phyloP scores from a whole-genome alignment of 441 rosid genomes.

The Macaranga tanarius region DNA sequence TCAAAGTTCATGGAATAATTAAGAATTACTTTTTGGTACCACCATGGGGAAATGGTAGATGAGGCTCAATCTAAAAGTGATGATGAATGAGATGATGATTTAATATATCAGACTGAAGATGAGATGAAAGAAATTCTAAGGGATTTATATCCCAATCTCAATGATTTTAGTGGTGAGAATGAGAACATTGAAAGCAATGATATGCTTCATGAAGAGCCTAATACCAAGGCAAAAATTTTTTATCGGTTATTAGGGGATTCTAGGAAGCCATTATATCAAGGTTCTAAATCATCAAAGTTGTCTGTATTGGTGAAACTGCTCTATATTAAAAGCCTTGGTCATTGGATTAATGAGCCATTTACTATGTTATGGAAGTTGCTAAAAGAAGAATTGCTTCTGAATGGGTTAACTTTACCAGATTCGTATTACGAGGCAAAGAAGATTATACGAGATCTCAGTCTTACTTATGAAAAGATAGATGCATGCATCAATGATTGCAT shows the following conservation, averaged over 20 bases:
- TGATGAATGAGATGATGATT: neutral
- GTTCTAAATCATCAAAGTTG: neutral
- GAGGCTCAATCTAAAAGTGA: neutral
- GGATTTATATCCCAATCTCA: neutral
- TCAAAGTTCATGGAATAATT: neutral
- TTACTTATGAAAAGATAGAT: neutral
- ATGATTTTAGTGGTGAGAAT: neutral
- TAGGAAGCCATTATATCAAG: neutral
- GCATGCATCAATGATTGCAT: neutral
- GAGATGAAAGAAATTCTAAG: neutral
- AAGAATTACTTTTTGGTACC: neutral
- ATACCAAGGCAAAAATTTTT: neutral
- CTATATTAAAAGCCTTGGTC: neutral
- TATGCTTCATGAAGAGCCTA: neutral
- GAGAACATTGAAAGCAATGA: neutral
- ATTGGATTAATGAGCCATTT: neutral
- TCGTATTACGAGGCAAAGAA: neutral
- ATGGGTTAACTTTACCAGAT: neutral
- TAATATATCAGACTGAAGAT: neutral
- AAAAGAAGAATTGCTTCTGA: neutral
- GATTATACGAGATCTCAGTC: neutral
- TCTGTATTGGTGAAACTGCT: neutral
- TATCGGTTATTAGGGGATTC: neutral
- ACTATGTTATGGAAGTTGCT: neutral
- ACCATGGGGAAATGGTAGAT: neutral